Base-by-base conservation (phyloP, 768 basidiomycete genomes). In the Porphyrellus cyaneotinctus region DNA sequence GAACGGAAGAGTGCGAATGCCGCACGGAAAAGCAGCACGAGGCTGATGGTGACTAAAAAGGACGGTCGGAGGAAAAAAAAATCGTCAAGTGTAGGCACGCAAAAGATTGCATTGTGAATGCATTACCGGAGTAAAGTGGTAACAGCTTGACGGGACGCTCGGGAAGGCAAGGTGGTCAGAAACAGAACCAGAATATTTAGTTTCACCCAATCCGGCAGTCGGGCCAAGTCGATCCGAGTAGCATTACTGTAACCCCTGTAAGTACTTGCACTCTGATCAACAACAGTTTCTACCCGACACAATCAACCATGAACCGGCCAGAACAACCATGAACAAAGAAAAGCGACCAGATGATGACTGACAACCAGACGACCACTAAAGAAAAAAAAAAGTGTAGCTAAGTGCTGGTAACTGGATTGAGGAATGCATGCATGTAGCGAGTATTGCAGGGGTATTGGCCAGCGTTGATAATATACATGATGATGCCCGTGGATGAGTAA, bases 11-110 rank as follows among this genome's bases (percentile, higher is more conserved):
- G 57, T 53, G 63, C 59, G 50, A 64, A 23, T 6, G 43, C 44
- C 42, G 58, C 67, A 53, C 67, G 61, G 44, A 71, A 58, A 45
- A 60, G 24, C 69, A 69, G 69, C 69, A 64, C 68, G 12, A 69
- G 60, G 69, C 69, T 65, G 69, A 71, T 23, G 31, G 58, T 62
- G 51, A 62, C 68, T 69, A 20, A 30, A 43, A 30, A 43, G 3
- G 17, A 32, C 18, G 6, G 39, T 30, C 13, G 12, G 26, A 31
- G 42, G n/a, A 47, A 15, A 26, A 12, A 8, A 20, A 30, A 28
- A 10, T 15, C 24, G 50, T 69, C 13, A 49, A 49, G 13, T 13
- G 36, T 33, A 37, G 12, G 9, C 24, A 4, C n/a, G 10, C 15
- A 23, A 17, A n/a, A 13, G 7, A 15, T 8, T 28, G 26, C 6